These are phyloP conservation scores for Crocinoboletus sp. DNA, from an alignment of 1,284 basidiomycete genomes.

Conservation along the genomic window DNA sequence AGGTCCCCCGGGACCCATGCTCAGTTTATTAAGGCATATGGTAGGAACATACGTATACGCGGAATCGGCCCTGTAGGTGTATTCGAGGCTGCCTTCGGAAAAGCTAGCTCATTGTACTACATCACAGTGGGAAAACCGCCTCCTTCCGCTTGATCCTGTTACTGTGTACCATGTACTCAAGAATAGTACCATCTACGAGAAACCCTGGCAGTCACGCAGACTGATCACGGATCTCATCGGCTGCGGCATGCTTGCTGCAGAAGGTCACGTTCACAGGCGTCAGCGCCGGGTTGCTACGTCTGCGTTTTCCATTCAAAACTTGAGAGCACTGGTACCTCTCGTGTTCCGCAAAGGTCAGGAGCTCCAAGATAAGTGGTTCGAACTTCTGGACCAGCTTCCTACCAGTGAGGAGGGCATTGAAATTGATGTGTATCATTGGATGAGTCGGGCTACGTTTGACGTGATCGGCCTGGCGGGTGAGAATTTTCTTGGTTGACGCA, in stretches of 20 bases:
- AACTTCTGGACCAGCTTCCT: conserved; percentile 34
- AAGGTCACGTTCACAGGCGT: conserved; percentile 67
- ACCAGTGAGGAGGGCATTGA: conserved; percentile 14
- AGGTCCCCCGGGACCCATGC: conserved; percentile 53
- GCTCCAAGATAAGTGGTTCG: conserved; percentile 56
- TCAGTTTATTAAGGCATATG: conserved; percentile 47
- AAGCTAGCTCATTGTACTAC: conserved; percentile 6
- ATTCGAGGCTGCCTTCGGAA: background rate
- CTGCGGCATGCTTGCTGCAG: conserved; percentile 70
- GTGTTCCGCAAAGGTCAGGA: conserved; percentile 64
- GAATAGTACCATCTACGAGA: conserved; percentile 65
- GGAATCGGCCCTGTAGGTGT: conserved; percentile 59
- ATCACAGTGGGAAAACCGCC: conserved; percentile 66
- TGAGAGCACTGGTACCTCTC: conserved; percentile 64
- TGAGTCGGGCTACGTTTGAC: conserved; percentile 74
- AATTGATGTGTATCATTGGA: conserved; percentile 69
- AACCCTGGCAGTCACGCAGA: conserved; percentile 72
- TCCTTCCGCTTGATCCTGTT: conserved; percentile 71
- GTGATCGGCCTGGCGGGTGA: conserved; percentile 73
- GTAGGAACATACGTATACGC: conserved; percentile 56
- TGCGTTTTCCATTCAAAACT: conserved; percentile 72
- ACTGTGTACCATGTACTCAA: conserved; percentile 67
- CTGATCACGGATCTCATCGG: conserved; percentile 74
- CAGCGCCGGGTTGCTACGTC: conserved; percentile 72
- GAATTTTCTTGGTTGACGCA: background rate